Evolutionary conservation across 176 grass and related monocot species (phyloP), one percentile per base, ranked within the genome.

Genomic region (Carex cristatella): DNA sequence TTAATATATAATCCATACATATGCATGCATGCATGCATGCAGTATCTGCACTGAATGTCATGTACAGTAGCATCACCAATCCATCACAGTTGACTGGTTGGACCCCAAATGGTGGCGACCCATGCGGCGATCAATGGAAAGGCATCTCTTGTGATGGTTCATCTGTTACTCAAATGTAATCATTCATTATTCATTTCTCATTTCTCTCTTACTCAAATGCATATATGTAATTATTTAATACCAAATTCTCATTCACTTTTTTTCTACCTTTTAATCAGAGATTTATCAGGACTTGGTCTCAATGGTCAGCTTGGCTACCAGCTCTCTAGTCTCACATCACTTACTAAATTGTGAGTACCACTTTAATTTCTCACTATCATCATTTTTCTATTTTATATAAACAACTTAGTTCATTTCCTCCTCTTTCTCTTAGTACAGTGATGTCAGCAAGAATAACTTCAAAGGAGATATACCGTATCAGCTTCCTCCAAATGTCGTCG

Each of bases 281-380:
- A 90, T 54, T 79, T 99, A 54, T 92, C 91, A 11, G 93, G 91
- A 84, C 90, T 95, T 85, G 90, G 84, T 73, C 48, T 99, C 44
- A 94, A 54, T 9, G 96, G 96, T 73, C 84, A 79, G 18, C 61
- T 99, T 38, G 96, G 96, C 28, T 99, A 95, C 74, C 88, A 95
- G 84, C 88, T 95, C 2, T 95, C 96, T 5, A 84, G 87, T 88
- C 83, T 95, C 83, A 95, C 94, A 74, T 92, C 93, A 72, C 88
- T 99, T 83, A 99, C 93, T 46, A 91, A 95, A 84, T 99, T 99
- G 96, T 99, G 90, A 99, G 96, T 86, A 87, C 80, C 56, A 65
- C 68, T 78, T 88, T 61, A 81, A 79, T 91, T 89, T 84, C 71
- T 71, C 40, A 40, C 16, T 60, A 53, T 16, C 16, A 60, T 64